Evolutionary conservation across 345 rosid genomes (phyloP), one percentile per base, ranked within the genome.

Genomic region (Rhodamnia rubescens): DNA sequence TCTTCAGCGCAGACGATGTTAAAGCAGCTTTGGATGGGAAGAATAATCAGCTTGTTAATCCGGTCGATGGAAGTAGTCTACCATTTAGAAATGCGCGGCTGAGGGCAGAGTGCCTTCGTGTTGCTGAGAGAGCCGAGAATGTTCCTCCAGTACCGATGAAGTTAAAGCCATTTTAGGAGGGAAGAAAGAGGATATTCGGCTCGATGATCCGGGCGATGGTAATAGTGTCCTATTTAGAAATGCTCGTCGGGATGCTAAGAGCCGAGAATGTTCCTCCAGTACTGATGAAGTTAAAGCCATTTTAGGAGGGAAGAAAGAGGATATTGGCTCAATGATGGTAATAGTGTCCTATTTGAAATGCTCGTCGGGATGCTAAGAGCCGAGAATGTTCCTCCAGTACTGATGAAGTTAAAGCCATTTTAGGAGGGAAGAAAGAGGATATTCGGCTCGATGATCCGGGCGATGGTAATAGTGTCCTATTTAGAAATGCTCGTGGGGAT

Each of bases 371-470:
- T 59, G 69, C 1, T 6, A n/a, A 1, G 36, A 13, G 36, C 36
- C 74, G 2, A 59, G 74, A n/a, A n/a, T 59, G 74, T 27, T 59
- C 69, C 18, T n/a, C 69, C 18, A 6, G 36, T 13, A 27, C 36
- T 6, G 69, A n/a, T 59, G 69, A n/a, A n/a, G 69, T 59, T 6
- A 59, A 59, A 59, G 3, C 4, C 69, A 59, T 27, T 59, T n/a
- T n/a, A 36, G 36, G n/a, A 12, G 69, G 69, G 32, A 58, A 58
- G 69, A 58, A 58, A n/a, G 69, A 58, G 69, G 0, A 58, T 0
- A 1, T 59, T 59, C 87, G 85, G 84, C 86, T 89, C 8, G 88
- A 90, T 59, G 87, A 90, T 85, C 80, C 92, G 84, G 82, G 87
- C 24, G 52, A 82, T 59, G 22, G 75, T 2, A 16, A 18, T 18